Evolutionary conservation across 2,329 filamentous ascomycete genomes (phyloP).

Genomic region (Aspergillus floridensis): DNA sequence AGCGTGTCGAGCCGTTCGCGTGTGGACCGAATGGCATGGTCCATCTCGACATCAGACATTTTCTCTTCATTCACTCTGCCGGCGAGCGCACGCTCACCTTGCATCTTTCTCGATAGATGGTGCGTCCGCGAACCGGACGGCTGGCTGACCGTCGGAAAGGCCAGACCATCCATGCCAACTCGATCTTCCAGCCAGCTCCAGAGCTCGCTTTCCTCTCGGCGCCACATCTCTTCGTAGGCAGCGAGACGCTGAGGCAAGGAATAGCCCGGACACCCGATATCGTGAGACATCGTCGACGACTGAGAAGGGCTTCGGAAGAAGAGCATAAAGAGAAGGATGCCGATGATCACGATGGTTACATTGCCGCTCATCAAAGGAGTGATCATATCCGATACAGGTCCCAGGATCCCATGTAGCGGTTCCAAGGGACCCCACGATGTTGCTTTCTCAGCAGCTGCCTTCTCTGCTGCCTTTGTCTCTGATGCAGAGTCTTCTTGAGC

Average conservation of each 20-base stretch:
- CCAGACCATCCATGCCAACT: slow-evolving; percentile 64
- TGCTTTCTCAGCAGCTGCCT: slow-evolving; percentile 37
- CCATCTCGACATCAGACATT: slow-evolving; percentile 71
- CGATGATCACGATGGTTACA: slow-evolving; percentile 70
- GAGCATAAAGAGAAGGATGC: slow-evolving; percentile 68
- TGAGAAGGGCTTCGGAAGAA: slow-evolving; percentile 60
- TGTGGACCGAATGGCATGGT: slow-evolving; percentile 78
- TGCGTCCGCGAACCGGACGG: slow-evolving; percentile 42
- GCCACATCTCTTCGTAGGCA: slow-evolving; percentile 93
- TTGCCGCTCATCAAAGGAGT: slow-evolving; percentile 72
- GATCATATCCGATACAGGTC: slow-evolving; percentile 68
- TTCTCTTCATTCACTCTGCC: slow-evolving; percentile 60
- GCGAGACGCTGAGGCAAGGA: slow-evolving; percentile 65
- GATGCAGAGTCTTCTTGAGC: slow-evolving; percentile 37
- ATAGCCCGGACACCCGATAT: slow-evolving; percentile 40
- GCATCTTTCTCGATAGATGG: slow-evolving; percentile 33
- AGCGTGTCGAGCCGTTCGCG: slow-evolving; percentile 78
- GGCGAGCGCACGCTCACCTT: slow-evolving; percentile 49
- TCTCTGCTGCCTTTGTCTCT: slow-evolving; percentile 44
- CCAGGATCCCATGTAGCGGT: slow-evolving; percentile 66
- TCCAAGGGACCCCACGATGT: slow-evolving; percentile 79
- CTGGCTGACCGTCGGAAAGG: slow-evolving; percentile 34
- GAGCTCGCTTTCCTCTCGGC: slow-evolving; percentile 77
- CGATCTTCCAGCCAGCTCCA: slow-evolving; percentile 94
- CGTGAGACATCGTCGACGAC: slow-evolving; percentile 35